These are phyloP conservation scores for Aspergillus flavus DNA, from an alignment of 2,329 filamentous ascomycete species.

Conservation along the genomic window DNA sequence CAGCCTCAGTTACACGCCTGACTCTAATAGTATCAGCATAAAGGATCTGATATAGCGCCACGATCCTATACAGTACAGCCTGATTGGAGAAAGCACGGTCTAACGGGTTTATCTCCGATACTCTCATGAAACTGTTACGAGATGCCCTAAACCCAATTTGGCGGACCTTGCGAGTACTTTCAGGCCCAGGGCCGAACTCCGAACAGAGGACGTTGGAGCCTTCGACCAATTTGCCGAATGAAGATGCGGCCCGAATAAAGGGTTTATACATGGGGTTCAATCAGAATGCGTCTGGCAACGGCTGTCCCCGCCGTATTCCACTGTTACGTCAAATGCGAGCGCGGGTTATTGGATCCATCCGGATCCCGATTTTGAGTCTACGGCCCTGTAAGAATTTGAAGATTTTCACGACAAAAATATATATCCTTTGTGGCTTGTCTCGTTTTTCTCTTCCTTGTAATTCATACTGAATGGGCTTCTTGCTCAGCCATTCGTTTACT, in stretches of 20 bases:
- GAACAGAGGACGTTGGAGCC: constrained; percentile 1
- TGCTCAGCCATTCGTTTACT: constrained; percentile 13
- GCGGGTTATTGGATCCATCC: constrained; percentile 2
- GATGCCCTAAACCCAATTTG: constrained; percentile 29
- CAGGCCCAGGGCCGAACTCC: background rate
- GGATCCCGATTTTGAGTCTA: constrained; percentile 4
- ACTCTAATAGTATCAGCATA: background rate
- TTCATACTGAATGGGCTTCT: background rate
- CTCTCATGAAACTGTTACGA: background rate
- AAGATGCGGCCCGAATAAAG: constrained; percentile 6
- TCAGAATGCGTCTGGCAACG: constrained; percentile 2
- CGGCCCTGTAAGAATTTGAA: background rate
- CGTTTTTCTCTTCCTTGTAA: background rate
- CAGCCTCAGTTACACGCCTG: background rate
- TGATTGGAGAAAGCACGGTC: background rate
- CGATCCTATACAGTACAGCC: background rate
- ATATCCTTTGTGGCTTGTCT: background rate
- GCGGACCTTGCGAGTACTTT: constrained; percentile 29
- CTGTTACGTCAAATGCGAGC: background rate
- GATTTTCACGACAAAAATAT: background rate
- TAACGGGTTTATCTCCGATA: background rate
- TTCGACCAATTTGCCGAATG: constrained; percentile 9
- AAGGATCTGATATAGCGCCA: background rate
- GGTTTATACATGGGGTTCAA: background rate
- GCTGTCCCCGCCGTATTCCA: constrained; percentile 3